Evolutionary conservation across 31 red algal genomes (phyloP), one percentile per base, ranked within the genome.

Genomic region (Porphyra umbilicalis): DNA sequence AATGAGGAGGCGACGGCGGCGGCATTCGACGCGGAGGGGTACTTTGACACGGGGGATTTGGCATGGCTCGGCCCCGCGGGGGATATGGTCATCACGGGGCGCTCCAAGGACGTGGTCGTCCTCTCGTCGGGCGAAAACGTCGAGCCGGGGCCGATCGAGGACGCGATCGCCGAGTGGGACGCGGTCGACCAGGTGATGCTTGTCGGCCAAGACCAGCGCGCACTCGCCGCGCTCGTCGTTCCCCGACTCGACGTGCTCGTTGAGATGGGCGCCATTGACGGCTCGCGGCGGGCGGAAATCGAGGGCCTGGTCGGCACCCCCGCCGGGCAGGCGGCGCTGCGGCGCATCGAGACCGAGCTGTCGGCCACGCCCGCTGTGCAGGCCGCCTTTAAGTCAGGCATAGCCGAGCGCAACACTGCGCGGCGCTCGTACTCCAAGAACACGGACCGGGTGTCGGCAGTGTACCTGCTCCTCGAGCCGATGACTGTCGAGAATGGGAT

Each of bases 91-190:
- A 92, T 99, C 37, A 90, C 86, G 36, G 97, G 97, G 7, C 85
- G 97, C 38, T 85, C 76, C 67, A 99, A 96, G 74, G 97, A 99
- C 42, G 35, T 97, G 3, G 96, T 99, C 36, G 97, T 99, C 35
- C 75, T 99, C 39, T 95, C 86, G 31, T 97, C 92, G 42, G 97
- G 97, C 39, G 97, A 99, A 88, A 99, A 99, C 75, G 79, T 99
- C 0, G 94, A 95, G 80, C 97, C 97, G 8, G 81, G 76, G 42
- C 90, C 94, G 35, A 94, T 99, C 35, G 97, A 99, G 79, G 87
- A 94, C 76, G 88, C 92, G 29, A 80, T 99, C n/a, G n/a, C 79
- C 8, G 85, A 83, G 37, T 90, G 79, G 57, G 80, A 83, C 30
- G 78, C 92, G 13, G 82, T 99, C 30, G 97, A 99, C 35, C 97